Conservation (phyloP, 805 yeast genomes). For the Yamadazyma tumulicola region DNA sequence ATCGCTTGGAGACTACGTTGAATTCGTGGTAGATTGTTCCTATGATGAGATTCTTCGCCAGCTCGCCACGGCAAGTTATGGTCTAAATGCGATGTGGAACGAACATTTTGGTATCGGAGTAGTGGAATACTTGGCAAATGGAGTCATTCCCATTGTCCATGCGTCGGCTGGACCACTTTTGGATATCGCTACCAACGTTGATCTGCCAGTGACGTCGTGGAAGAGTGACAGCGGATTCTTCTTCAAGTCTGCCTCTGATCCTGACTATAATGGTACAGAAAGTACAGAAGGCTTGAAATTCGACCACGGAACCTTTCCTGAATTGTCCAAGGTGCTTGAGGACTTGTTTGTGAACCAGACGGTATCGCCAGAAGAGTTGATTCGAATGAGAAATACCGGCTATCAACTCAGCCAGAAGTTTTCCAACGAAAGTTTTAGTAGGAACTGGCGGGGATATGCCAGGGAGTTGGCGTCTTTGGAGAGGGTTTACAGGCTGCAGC, state of each 20-base stretch:
- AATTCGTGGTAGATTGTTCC: slow-evolving; percentile 71
- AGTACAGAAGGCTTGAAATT: not conserved
- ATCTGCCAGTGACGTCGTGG: slow-evolving; percentile 15
- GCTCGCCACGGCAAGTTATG: slow-evolving; percentile 59
- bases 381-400: slow-evolving; percentile 45
- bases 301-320: slow-evolving; percentile 29
- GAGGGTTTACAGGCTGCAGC: slow-evolving; percentile 19
- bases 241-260: slow-evolving; percentile 68
- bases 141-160: slow-evolving; percentile 84
- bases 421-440: slow-evolving; percentile 56
- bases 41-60: slow-evolving; percentile 57
- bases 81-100: slow-evolving; percentile 98
- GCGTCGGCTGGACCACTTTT: slow-evolving; percentile 92
- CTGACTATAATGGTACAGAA: slow-evolving; percentile 47
- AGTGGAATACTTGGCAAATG: slow-evolving; percentile 86
- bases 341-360: slow-evolving; percentile 37
- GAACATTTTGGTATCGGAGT: slow-evolving; percentile 98
- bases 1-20: slow-evolving; percentile 32
- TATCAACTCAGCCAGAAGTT: slow-evolving; percentile 47
- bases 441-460: slow-evolving; percentile 45
- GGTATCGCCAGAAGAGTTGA: no score
- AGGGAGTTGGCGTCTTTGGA: slow-evolving; percentile 9
- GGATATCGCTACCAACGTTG: slow-evolving; percentile 64
- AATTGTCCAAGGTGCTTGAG: slow-evolving; percentile 48
- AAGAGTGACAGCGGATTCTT: slow-evolving; percentile 69